A percentile compares a stretch with the other conserved stretches of the same genome.
Evolutionary conservation across 441 rosid species (phyloP).

Genomic region (Populus hybrid): DNA sequence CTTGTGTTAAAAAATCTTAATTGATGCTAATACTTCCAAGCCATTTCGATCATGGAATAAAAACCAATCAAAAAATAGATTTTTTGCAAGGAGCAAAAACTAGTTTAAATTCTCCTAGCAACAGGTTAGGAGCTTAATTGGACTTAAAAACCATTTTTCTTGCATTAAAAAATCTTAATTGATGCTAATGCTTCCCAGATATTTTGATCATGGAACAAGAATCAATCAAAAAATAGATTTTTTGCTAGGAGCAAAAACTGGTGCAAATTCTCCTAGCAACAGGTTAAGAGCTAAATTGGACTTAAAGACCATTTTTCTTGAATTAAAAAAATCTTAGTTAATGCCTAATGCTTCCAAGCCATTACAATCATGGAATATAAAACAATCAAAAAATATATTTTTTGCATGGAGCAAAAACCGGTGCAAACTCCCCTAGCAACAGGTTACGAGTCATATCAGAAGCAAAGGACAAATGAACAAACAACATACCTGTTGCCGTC

Average conservation of each 20-base stretch:
- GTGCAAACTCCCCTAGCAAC: neutral
- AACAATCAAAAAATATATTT: neutral
- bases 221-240: no score
- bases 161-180: neutral
- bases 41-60: no score
- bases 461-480: neutral
- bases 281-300: neutral
- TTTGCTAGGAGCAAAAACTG: neutral
- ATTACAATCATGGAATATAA: neutral
- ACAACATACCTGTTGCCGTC: slow-evolving; percentile 79
- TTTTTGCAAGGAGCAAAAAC: neutral
- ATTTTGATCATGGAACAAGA: neutral
- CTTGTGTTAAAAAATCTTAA: neutral
- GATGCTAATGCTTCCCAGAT: neutral
- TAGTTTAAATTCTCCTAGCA: neutral
- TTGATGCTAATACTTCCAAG: neutral
- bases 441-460: neutral
- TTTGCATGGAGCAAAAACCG: neutral
- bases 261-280: neutral
- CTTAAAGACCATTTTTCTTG: neutral
- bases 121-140: neutral
- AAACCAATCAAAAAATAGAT: no score
- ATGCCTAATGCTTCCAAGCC: neutral
- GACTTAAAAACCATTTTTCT: no score
- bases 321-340: no score